Base-by-base conservation (phyloP, 1,284 basidiomycete genomes). In the Ganoderma sp. region DNA sequence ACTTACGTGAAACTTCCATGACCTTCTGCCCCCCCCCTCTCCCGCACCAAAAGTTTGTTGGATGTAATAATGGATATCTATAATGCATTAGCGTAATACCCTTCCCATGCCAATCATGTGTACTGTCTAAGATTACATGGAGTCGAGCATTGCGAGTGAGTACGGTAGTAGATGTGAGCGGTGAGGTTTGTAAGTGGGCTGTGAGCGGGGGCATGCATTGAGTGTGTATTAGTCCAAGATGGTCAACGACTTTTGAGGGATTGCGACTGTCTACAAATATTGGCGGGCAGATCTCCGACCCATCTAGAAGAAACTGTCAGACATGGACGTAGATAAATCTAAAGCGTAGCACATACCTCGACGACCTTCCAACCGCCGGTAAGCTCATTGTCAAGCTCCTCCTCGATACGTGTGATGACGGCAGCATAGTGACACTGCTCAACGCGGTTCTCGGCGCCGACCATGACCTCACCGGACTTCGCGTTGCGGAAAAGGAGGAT, bases 361-460 rank as follows among this genome's bases (percentile, higher is more conserved):
- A 99, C 87, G 65, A 99, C 89, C 82, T 99, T 99, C 98, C 98
- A 99, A 12, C 98, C 98, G 61, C 95, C 95, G 0, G 98, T 99
- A 63, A 98, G 84, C 80, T 97, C 93, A 76, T 99, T 94, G 57
- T 90, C 90, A 65, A 97, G 82, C 77, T 97, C 94, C 73, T 91
- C 91, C 78, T 95, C 92, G 54, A 95, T 81, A 56, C 97, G 87
- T 6, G 96, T 98, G 69, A 99, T 81, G 2, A 97, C 97, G 64
- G 96, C 94, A 25, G 93, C 94, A 79, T 99, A 99, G 43, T 90
- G 90, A 77, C 96, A 98, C 76, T 96, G 91, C 79, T 98, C 96
- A 39, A 99, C 96, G 73, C 90, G 88, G 76, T 96, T 87, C 76
- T 97, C 94, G 10, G 92, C 90, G 2, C 97, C 98, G 19, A 98